Percentiles rank a stretch among this genome's conserved stretches.
Evolutionary conservation across 257 asterid species (phyloP).

Genomic region (Cinchona pubescens): DNA sequence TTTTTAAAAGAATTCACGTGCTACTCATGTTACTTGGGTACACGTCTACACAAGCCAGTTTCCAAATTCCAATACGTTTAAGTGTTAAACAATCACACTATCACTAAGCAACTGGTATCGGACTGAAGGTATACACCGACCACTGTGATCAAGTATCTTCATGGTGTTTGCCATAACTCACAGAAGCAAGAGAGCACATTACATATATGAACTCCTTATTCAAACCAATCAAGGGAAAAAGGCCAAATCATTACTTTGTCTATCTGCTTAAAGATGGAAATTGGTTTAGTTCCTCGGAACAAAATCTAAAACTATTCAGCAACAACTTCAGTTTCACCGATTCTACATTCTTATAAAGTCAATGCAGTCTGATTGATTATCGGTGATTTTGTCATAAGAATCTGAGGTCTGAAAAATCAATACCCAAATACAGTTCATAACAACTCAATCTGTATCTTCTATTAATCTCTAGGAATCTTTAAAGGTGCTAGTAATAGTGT

Average conservation of each 20-base stretch:
- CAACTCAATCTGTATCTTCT: neutral
- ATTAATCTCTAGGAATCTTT: neutral
- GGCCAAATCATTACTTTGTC: neutral
- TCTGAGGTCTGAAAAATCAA: neutral
- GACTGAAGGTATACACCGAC: neutral
- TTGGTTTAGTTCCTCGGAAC: neutral
- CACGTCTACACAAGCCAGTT: neutral
- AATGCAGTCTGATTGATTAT: neutral
- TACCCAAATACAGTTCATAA: neutral
- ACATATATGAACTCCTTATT: no score
- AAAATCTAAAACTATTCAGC: neutral
- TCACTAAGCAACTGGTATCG: neutral
- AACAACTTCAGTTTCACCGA: neutral
- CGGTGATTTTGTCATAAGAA: no score
- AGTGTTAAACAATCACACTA: neutral
- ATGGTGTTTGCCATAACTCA: neutral
- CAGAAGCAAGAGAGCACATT: no score
- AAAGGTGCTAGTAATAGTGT: neutral
- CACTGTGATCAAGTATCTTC: neutral
- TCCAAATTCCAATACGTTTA: neutral
- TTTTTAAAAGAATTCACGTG: slow-evolving; percentile 12
- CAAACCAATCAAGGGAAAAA: neutral
- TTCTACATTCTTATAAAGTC: neutral
- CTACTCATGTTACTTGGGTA: neutral
- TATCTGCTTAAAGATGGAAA: no score